Base-by-base conservation (phyloP, 2,329 filamentous ascomycete genomes). In the Neopestalotiopsis rosae region DNA sequence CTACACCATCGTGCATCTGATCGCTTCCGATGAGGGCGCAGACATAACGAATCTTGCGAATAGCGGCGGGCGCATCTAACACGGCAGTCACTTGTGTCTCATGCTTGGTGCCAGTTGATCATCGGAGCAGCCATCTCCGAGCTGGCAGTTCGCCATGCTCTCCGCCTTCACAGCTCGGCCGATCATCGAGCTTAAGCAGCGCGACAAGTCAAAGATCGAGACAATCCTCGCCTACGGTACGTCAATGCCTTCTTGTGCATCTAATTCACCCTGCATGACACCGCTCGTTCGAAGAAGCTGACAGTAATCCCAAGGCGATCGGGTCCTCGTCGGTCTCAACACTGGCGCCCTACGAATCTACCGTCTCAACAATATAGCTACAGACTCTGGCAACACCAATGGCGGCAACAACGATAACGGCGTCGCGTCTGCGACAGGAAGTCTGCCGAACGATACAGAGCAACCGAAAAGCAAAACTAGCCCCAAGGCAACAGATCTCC, bases 201-300 rank as follows among this genome's bases (percentile, higher is more conserved):
- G 94, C 81, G 95, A 98, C 89, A 98, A 97, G 86, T 97, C 94
- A 73, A 96, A 92, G 86, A 97, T 99, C 82, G 96, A 99, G 83
- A 96, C 94, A 64, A 94, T 99, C 74, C 88, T 98, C 62, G 94
- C 95, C 71, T 94, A 97, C 82, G 94, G 92, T 94, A 86, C 69
- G 81, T 71, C 67, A 32, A 28, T 7, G 61, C 61, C 67, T 61
- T 49, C 34, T 7, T 69, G 12, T n/a, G 63, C 59, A 20, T 34
- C 38, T 61, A 24, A 45, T 40, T 32, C 30, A 61, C 13, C 32
- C 34, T 58, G 28, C 67, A 61, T 38, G 52, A 65, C n/a, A 28
- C 30, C 20, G 28, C 5, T 38, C 14, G 30, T 64, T 20, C 17
- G 17, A 7, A 24, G 20, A 64, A 17, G 62, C 38, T 45, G 34